phyloP scores from a whole-genome alignment of 768 basidiomycete genomes.

The Royoungia palumana region DNA sequence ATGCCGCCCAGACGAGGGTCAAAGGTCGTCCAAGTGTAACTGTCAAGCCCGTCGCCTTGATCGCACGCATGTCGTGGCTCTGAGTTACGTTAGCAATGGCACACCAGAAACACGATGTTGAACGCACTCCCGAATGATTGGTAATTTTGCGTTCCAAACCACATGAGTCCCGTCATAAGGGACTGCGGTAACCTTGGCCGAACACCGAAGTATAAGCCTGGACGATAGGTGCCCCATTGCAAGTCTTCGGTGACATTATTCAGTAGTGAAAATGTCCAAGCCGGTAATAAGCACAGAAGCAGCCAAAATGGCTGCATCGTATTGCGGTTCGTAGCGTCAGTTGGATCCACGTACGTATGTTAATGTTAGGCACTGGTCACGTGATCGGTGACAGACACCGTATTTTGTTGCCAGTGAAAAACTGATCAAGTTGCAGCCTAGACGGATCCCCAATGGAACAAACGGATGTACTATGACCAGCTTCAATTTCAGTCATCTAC shows the following conservation, averaged over 20 bases:
- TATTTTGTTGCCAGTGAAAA: too few relatives aligned
- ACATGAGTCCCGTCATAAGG: slow-evolving; percentile 90
- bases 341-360: too few relatives aligned
- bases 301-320: slow-evolving; percentile 27
- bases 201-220: slow-evolving; percentile 94
- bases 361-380: too few relatives aligned
- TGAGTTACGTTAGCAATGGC: slow-evolving; percentile 26
- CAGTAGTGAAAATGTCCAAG: slow-evolving; percentile 14
- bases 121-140: slow-evolving; percentile 61
- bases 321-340: neutral
- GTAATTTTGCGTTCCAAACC: slow-evolving; percentile 90
- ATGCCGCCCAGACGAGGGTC: slow-evolving; percentile 84
- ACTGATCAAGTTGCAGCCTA: too few relatives aligned
- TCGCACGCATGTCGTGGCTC: slow-evolving; percentile 86
- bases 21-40: slow-evolving; percentile 86
- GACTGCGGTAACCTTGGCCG: slow-evolving; percentile 82
- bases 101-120: neutral
- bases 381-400: too few relatives aligned
- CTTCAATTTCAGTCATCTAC: too few relatives aligned
- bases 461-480: too few relatives aligned
- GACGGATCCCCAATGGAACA: too few relatives aligned
- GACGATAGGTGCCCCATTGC: slow-evolving; percentile 78
- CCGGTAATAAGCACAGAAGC: slow-evolving; percentile 23
- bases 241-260: slow-evolving; percentile 40
- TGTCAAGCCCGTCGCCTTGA: slow-evolving; percentile 75